Evolutionary conservation across 2,329 filamentous ascomycete genomes (phyloP).

Genomic region (Setomelanomma holmii): DNA sequence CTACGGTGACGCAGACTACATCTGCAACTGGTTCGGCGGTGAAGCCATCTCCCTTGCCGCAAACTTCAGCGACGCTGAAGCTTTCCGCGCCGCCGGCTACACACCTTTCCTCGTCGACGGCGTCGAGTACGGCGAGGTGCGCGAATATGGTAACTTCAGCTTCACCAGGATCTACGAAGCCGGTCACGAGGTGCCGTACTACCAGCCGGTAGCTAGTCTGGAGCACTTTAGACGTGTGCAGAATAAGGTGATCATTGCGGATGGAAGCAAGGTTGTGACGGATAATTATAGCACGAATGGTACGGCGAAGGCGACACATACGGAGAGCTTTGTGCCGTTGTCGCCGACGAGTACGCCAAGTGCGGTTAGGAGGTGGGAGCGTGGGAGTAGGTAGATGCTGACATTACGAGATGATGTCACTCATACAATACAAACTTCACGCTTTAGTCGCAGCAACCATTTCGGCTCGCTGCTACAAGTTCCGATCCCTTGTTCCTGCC

Average conservation of each 20-base stretch:
- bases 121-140: conserved; percentile 66
- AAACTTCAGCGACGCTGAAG: conserved; percentile 55
- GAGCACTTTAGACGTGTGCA: conserved; percentile 41
- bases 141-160: conserved; percentile 74
- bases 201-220: conserved; percentile 41
- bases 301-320: conserved; percentile 40
- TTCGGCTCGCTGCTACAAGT: no score
- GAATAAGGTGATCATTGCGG: conserved; percentile 33
- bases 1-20: conserved; percentile 66
- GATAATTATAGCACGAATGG: conserved; percentile 41
- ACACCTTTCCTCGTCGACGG: conserved; percentile 72
- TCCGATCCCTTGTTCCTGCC: no score
- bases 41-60: conserved; percentile 71
- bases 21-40: conserved; percentile 73
- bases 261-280: conserved; percentile 38
- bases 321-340: conserved; percentile 36
- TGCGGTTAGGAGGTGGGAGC: conserved; percentile 8
- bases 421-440: no score
- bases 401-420: no score
- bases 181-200: conserved; percentile 60
- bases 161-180: conserved; percentile 61
- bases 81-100: conserved; percentile 73
- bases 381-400: neutral
- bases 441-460: no score
- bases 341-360: conserved; percentile 34